These are phyloP conservation scores for Asterionellopsis glacialis DNA, from an alignment of 108 stramenopile genomes.

Conservation along the genomic window DNA sequence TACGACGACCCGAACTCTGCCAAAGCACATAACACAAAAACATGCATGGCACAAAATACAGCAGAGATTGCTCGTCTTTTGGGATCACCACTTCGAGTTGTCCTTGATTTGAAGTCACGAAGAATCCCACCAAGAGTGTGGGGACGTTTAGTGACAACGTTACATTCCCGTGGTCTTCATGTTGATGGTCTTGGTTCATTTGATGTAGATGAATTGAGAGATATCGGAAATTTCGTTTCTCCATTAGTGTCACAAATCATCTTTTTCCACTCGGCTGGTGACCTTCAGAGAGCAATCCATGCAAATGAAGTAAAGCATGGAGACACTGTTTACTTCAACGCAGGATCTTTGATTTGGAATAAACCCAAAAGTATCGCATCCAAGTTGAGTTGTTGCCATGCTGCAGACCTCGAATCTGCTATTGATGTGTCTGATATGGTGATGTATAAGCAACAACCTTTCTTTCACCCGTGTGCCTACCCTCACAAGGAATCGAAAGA, in stretches of 20 bases:
- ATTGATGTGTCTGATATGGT: constrained; percentile 8
- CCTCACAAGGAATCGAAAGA: constrained; percentile 25
- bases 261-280: constrained; percentile 62
- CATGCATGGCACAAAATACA: constrained; percentile 34
- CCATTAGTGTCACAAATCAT: constrained; percentile 33
- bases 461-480: constrained; percentile 50
- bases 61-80: constrained; percentile 28
- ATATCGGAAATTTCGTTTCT: constrained; percentile 29
- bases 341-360: constrained; percentile 52
- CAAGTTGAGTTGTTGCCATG: constrained; percentile 13
- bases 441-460: constrained; percentile 20
- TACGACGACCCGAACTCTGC: constrained; percentile 2
- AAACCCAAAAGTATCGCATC: constrained; percentile 18
- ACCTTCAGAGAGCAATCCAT: constrained; percentile 57
- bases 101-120: constrained; percentile 51
- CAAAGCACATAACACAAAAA: constrained; percentile 14
- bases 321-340: constrained; percentile 59
- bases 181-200: constrained; percentile 54
- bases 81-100: constrained; percentile 36
- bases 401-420: neutral
- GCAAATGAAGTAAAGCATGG: constrained; percentile 49
- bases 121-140: constrained; percentile 50
- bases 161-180: constrained; percentile 35
- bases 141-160: constrained; percentile 36
- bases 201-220: constrained; percentile 46